Evolutionary conservation across 2,329 filamentous ascomycete species (phyloP).

Genomic region (Aspergillus chevalieri): DNA sequence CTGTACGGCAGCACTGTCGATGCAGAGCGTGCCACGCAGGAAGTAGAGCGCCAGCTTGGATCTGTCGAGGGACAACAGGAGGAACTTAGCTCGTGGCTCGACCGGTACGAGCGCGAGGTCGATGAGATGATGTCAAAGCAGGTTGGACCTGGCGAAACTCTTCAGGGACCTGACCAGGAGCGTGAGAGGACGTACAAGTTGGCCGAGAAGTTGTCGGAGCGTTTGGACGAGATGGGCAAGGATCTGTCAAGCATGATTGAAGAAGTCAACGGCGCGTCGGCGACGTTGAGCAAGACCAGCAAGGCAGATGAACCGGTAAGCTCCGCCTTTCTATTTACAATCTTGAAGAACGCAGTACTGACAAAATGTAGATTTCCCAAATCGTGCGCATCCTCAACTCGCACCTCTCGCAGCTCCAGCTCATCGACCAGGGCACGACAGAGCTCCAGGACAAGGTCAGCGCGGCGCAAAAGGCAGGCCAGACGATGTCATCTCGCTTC

Average conservation of each 20-base stretch:
- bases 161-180: constrained; percentile 88
- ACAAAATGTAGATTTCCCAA: constrained; percentile 65
- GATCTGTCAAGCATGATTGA: constrained; percentile 95
- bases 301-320: constrained; percentile 82
- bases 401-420: constrained; percentile 85
- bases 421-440: constrained; percentile 81
- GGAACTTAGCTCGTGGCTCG: constrained; percentile 80
- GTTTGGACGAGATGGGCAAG: constrained; percentile 87
- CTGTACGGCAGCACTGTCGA: constrained; percentile 88
- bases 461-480: constrained; percentile 72
- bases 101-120: constrained; percentile 86
- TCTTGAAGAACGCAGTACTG: not conserved
- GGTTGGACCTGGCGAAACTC: constrained; percentile 65
- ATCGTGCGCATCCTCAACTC: constrained; percentile 93
- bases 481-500: constrained; percentile 42
- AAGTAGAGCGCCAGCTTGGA: constrained; percentile 86
- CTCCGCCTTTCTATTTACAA: constrained; percentile 22
- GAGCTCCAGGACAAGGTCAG: constrained; percentile 75
- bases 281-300: constrained; percentile 78
- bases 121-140: constrained; percentile 80
- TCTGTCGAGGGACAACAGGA: constrained; percentile 89
- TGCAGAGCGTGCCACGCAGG: constrained; percentile 83
- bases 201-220: constrained; percentile 85
- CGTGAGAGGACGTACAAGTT: constrained; percentile 93
- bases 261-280: constrained; percentile 92